Conservation (phyloP, 306 rosid species). For the Cucurbita ficifolia region DNA sequence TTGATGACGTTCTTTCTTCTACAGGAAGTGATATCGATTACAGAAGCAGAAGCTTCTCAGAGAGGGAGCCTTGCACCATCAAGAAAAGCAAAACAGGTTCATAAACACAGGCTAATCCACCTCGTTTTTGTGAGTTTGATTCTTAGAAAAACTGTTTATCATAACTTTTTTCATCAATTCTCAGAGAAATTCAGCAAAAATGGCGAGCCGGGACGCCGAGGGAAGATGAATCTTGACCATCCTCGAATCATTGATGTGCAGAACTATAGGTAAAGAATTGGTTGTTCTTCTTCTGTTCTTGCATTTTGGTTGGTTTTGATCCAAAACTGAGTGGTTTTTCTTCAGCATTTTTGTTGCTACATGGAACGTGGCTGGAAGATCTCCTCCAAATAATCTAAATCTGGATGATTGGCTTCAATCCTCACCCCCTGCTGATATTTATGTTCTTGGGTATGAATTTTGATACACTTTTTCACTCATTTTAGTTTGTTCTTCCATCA, state of each 20-base stretch:
- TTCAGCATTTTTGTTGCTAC: slow-evolving; percentile 86
- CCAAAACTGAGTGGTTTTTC: slow-evolving; percentile 6
- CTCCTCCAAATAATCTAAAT: slow-evolving; percentile 74
- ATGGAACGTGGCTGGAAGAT: slow-evolving; percentile 99
- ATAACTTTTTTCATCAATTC: slow-evolving; percentile 13
- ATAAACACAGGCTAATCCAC: neutral
- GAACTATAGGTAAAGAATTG: slow-evolving; percentile 49
- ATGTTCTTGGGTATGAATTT: slow-evolving; percentile 85
- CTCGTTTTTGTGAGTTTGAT: neutral
- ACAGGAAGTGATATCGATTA: slow-evolving; percentile 67
- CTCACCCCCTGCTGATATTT: slow-evolving; percentile 91
- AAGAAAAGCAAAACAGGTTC: slow-evolving; percentile 96
- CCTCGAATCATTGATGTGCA: slow-evolving; percentile 96
- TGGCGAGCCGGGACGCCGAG: slow-evolving; percentile 53
- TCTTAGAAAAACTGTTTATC: neutral
- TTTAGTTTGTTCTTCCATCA: neutral
- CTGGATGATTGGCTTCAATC: slow-evolving; percentile 95
- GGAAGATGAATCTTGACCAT: slow-evolving; percentile 87
- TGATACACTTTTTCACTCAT: neutral
- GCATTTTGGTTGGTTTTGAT: slow-evolving; percentile 7
- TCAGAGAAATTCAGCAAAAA: slow-evolving; percentile 75
- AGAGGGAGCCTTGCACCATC: slow-evolving; percentile 81
- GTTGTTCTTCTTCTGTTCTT: slow-evolving; percentile 4
- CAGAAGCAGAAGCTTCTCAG: slow-evolving; percentile 78
- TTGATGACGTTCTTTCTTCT: slow-evolving; percentile 16